phyloP scores from a whole-genome alignment of 2,329 filamentous ascomycete species.

The Verticillium longisporum region DNA sequence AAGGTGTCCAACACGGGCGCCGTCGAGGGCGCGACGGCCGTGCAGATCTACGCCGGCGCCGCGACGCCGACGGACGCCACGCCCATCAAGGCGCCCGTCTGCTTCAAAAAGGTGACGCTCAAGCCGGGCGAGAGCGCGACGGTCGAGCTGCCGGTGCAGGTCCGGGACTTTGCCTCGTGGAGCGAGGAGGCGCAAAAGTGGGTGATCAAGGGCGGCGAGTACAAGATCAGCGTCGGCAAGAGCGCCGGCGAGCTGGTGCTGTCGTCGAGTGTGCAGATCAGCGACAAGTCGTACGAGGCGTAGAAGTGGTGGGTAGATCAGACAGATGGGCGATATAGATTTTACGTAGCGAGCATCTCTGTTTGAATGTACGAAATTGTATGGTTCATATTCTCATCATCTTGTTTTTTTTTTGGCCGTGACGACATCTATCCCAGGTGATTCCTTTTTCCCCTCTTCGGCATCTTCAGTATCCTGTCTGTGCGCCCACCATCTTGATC shows the following conservation, averaged over 20 bases:
- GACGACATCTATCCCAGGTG: background rate
- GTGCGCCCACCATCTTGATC: slow-evolving; percentile 44
- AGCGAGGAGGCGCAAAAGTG: slow-evolving; percentile 27
- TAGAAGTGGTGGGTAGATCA: background rate
- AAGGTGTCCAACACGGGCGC: slow-evolving; percentile 23
- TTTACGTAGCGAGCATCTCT: background rate
- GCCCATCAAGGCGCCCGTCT: slow-evolving; percentile 34
- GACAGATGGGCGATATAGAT: background rate
- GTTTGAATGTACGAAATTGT: background rate
- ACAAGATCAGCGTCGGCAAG: slow-evolving; percentile 17
- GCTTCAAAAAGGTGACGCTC: slow-evolving; percentile 33
- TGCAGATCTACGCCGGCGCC: slow-evolving; percentile 22
- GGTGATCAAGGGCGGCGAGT: slow-evolving; percentile 19
- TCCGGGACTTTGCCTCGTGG: slow-evolving; percentile 30
- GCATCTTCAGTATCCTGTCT: background rate
- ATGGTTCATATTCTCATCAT: background rate
- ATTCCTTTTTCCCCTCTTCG: background rate
- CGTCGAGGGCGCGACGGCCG: slow-evolving; percentile 17
- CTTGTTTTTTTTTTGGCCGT: background rate
- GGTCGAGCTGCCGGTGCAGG: slow-evolving; percentile 21
- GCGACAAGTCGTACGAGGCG: background rate
- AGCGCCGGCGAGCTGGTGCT: slow-evolving; percentile 14
- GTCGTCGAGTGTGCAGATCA: background rate
- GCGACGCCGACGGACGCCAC: slow-evolving; percentile 14
- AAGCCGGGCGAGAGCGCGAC: slow-evolving; percentile 24